Evolutionary conservation across 169 alveolate genomes (phyloP), one percentile per base, ranked within the genome.

Genomic region (Theileria equi): DNA sequence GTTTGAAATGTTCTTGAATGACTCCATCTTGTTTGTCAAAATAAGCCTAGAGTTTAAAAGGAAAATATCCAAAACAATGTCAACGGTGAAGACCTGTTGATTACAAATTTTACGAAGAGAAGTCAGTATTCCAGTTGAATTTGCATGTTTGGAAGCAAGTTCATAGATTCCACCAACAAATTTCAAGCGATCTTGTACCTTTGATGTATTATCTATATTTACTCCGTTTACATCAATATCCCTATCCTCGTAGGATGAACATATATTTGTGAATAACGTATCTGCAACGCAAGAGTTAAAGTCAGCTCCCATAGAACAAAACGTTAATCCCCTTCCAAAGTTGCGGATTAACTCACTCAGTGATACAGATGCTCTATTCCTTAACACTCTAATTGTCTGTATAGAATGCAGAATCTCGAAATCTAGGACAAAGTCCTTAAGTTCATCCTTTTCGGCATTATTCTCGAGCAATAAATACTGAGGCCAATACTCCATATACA

Each of bases 401-500:
- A 54, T 63, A 28, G 84, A 74, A 64, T 74, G 78, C 47, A 74
- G 58, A 17, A 74, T 64, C 48, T 74, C 84, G 35, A 74, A 74
- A 31, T 74, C 84, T 45, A 36, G 31, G 57, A 74, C 60, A 48
- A 74, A 74, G 59, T 63, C 65, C 23, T 64, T 26, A 36, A 74
- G 17, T 54, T 64, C 73, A 7, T 44, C 53, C 10, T 5, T 29
- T 44, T 3, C 53, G 17, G 53, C 8, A 3, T 11, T 5, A 4
- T 54, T 49, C 32, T 50, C 73, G 43, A 57, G 55, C 59, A 72
- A 17, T 57, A 74, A 47, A 31, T 60, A 61, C 40, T 74, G 84
- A 38, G 84, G 84, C 84, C 84, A 74, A 10, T 64, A 74, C 47
- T 74, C 84, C 84, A 74, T 74, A 41, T 74, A 74, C 44, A 55